These are phyloP conservation scores for Citrus unshiu DNA, from an alignment of 345 rosid species.

Conservation along the genomic window DNA sequence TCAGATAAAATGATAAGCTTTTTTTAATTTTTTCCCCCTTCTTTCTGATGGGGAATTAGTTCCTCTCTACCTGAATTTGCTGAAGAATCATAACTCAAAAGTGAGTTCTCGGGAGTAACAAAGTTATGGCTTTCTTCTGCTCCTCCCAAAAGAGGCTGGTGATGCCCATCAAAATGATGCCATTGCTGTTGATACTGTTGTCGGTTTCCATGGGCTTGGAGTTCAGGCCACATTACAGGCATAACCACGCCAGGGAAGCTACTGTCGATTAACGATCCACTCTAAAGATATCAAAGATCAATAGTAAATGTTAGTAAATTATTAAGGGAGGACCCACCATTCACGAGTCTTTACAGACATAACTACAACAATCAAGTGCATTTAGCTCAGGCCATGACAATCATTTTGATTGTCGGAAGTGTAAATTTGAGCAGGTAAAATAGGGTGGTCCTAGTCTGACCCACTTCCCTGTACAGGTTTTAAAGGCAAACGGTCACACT, in stretches of 20 bases:
- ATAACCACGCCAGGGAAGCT: constrained; percentile 51
- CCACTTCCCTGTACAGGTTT: constrained; percentile 5
- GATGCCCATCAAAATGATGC: constrained; percentile 50
- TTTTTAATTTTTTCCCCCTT: neutral
- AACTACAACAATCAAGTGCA: neutral
- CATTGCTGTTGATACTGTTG: constrained; percentile 72
- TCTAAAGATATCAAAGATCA: constrained; percentile 34
- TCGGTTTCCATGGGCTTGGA: constrained; percentile 44
- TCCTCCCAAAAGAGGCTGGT: constrained; percentile 68
- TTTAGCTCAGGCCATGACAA: constrained; percentile 1
- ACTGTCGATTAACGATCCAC: constrained; percentile 57
- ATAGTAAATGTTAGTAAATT: neutral
- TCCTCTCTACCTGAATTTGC: constrained; percentile 56
- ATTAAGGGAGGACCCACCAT: neutral
- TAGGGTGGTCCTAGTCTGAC: constrained; percentile 16
- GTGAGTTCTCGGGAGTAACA: constrained; percentile 52
- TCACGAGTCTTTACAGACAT: neutral
- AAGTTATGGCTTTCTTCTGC: constrained; percentile 57
- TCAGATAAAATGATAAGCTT: too few relatives aligned
- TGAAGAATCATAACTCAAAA: constrained; percentile 59
- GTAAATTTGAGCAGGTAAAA: neutral
- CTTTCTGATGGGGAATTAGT: neutral
- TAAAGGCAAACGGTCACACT: constrained; percentile 6
- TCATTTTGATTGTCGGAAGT: constrained; percentile 2
- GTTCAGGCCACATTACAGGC: constrained; percentile 72